Evolutionary conservation across 106 monocot genomes (phyloP), one percentile per base, ranked within the genome.

Genomic region (Agapanthus africanus): DNA sequence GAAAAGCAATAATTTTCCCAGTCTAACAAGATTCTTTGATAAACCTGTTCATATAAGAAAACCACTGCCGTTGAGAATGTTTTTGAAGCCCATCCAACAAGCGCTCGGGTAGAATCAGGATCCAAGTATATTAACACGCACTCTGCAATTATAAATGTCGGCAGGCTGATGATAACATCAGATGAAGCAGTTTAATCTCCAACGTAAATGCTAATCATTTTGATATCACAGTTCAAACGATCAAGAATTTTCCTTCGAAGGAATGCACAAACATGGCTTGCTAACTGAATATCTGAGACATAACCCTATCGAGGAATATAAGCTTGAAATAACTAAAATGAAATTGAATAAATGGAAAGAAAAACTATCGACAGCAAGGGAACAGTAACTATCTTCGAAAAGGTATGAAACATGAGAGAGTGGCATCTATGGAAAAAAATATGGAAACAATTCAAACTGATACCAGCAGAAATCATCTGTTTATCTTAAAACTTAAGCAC

Each of bases 141-240:
- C 76, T 97, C 95, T 86, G 91, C 91, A 80, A 97, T 89, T 71
- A 97, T 97, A 84, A 97, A 91, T 52, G 91, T 97, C 70, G 95
- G 95, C 88, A 88, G 66, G 74, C 91, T 95, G 91, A 84, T 78
- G 79, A 80, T 72, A 85, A 81, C 54, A 89, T 81, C 67, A 84
- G 81, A 76, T 65, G 42, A 69, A 32, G 7, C 50, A 77, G 31
- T 74, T 71, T 46, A 71, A 35, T 73, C 44, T 74, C 30, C 39
- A 15, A 25, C 35, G 36, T 30, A 25, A 65, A 60, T 47, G 46
- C 26, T 47, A 41, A 63, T 0, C 49, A 73, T 35, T 19, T 28
- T 26, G 51, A 15, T 74, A 3, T 32, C 42, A n/a, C 18, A 40
- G 6, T 27, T 23, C 15, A 37, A 23, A n/a, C 14, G 54, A 36